Percentiles rank a stretch among this genome's conserved stretches.
phyloP scores from a whole-genome alignment of 2,329 filamentous ascomycete genomes.

The Hypoxylon sp. region DNA sequence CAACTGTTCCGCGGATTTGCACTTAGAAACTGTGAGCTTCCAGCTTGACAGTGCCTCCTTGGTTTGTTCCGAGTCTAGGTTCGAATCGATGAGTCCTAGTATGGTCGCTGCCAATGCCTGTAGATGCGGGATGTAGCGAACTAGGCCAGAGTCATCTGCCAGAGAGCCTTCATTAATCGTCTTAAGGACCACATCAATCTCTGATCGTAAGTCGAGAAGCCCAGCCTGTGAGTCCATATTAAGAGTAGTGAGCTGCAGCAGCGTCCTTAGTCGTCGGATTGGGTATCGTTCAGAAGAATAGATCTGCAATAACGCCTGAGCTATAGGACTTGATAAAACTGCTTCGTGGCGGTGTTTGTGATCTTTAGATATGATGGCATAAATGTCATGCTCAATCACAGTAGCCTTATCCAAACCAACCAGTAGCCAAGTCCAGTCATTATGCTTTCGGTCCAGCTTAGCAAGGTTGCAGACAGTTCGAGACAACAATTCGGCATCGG shows the following conservation, averaged over 20 bases:
- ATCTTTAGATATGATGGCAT: constrained; percentile 55
- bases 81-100: constrained; percentile 52
- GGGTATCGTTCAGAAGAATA: constrained; percentile 61
- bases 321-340: constrained; percentile 55
- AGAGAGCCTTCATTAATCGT: constrained; percentile 49
- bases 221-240: constrained; percentile 56
- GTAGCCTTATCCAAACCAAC: constrained; percentile 62
- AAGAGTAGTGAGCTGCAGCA: constrained; percentile 59
- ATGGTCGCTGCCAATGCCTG: constrained; percentile 56
- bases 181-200: constrained; percentile 51
- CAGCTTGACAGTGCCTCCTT: constrained; percentile 54
- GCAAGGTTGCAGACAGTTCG: constrained; percentile 67
- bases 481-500: constrained; percentile 62
- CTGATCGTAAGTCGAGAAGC: constrained; percentile 50
- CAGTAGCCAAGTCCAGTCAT: constrained; percentile 65
- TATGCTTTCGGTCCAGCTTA: constrained; percentile 64
- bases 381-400: constrained; percentile 68
- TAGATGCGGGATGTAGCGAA: constrained; percentile 59
- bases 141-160: constrained; percentile 56
- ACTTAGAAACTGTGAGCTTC: constrained; percentile 53
- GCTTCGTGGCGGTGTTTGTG: constrained; percentile 47
- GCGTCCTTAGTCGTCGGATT: constrained; percentile 60
- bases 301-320: constrained; percentile 58
- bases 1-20: constrained; percentile 52
- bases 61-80: constrained; percentile 47